Conservation (phyloP, 169 alveolate species). For the Eimeria zaria region DNA sequence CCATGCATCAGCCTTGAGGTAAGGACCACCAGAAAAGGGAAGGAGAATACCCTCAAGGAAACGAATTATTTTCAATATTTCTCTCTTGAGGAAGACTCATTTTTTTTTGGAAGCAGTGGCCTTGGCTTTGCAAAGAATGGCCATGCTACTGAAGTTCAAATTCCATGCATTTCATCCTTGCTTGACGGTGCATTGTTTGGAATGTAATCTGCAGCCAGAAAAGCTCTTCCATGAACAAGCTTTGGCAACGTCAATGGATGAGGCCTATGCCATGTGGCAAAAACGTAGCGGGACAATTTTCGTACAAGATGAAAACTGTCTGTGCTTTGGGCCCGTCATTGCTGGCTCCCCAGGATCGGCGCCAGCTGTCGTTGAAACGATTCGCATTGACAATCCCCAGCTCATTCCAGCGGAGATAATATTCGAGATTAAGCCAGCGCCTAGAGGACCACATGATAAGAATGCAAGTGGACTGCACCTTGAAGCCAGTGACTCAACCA, state of each 20-base stretch:
- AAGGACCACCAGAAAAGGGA: slow-evolving; percentile 1
- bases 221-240: slow-evolving; percentile 97
- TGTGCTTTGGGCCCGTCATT: slow-evolving; percentile 96
- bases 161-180: not conserved
- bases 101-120: not conserved
- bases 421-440: slow-evolving; percentile 92
- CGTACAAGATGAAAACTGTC: slow-evolving; percentile 95
- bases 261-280: slow-evolving; percentile 87
- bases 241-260: slow-evolving; percentile 92
- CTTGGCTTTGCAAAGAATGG: not conserved
- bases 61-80: not conserved
- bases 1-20: slow-evolving; percentile 97
- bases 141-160: not conserved
- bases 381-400: slow-evolving; percentile 94
- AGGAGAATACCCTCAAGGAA: not conserved
- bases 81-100: too few relatives aligned
- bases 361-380: slow-evolving; percentile 93
- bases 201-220: slow-evolving; percentile 88
- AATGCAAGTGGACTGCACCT: slow-evolving; percentile 34
- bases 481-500: not conserved
- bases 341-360: slow-evolving; percentile 85
- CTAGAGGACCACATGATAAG: slow-evolving; percentile 84
- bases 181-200: not conserved
- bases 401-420: slow-evolving; percentile 91
- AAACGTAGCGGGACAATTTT: slow-evolving; percentile 89